phyloP scores from a whole-genome alignment of 306 rosid genomes.

The Arachis stenosperma region DNA sequence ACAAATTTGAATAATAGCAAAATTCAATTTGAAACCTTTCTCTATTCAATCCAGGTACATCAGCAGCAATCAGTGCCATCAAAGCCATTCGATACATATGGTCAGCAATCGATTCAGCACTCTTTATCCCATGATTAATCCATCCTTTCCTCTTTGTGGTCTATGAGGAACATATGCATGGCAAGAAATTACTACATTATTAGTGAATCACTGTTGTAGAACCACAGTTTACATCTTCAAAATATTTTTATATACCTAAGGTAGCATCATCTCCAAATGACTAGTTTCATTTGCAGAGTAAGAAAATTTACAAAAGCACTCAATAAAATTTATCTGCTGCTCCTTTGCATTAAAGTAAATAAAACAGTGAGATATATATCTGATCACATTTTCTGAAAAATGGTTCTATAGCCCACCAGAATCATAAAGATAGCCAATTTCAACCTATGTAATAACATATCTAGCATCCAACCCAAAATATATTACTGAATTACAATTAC shows the following conservation, averaged over 20 bases:
- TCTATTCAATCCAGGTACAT: slow-evolving; percentile 75
- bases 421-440: not conserved
- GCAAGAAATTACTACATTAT: slow-evolving; percentile 13
- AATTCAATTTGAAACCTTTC: slow-evolving; percentile 63
- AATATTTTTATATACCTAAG: not conserved
- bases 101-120: slow-evolving; percentile 90
- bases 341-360: not conserved
- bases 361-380: not conserved
- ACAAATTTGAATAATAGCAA: slow-evolving; percentile 8
- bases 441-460: no score
- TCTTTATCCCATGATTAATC: slow-evolving; percentile 91
- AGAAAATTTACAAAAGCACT: not conserved
- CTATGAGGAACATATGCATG: slow-evolving; percentile 47
- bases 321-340: not conserved
- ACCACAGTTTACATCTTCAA: not conserved
- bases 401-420: not conserved
- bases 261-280: not conserved
- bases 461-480: no score
- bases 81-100: slow-evolving; percentile 96
- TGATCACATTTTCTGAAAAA: not conserved
- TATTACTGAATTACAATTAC: no score
- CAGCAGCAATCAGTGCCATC: slow-evolving; percentile 77
- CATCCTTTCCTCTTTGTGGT: slow-evolving; percentile 91
- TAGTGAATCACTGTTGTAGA: slow-evolving; percentile 7
- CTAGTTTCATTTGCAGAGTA: slow-evolving; percentile 5